Conservation (phyloP, 768 basidiomycete genomes). For the Cystofilobasidium ferigula region DNA sequence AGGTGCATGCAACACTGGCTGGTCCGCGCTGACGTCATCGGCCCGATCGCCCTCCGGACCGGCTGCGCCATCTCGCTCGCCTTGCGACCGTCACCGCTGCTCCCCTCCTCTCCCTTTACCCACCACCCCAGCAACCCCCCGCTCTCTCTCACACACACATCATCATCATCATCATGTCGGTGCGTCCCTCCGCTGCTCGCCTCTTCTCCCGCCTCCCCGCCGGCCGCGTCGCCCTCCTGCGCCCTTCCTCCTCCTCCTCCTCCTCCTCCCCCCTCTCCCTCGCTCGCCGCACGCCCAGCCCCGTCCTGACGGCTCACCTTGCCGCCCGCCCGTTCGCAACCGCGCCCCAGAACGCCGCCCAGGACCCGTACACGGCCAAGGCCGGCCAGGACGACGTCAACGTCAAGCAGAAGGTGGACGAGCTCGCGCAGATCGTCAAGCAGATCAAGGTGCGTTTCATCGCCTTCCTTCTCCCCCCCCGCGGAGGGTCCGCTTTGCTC, state of each 20-base stretch:
- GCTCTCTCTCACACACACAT: not conserved
- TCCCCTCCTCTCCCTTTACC: not conserved
- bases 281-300: not conserved
- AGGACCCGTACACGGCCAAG: conserved; percentile 14
- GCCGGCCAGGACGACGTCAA: not conserved
- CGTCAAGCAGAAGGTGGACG: conserved; percentile 10
- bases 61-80: not conserved
- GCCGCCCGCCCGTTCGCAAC: not conserved
- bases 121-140: not conserved
- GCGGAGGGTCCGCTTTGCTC: not conserved
- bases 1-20: too few species aligned
- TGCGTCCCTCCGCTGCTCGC: not conserved
- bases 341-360: not conserved
- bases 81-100: not conserved
- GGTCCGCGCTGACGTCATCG: not conserved
- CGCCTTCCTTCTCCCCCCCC: not conserved
- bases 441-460: not conserved
- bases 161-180: not conserved
- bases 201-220: too few species aligned
- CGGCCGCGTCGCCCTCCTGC: too few species aligned
- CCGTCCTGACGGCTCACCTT: not conserved
- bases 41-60: not conserved
- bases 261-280: not conserved
- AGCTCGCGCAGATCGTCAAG: not conserved
- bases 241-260: too few species aligned